A percentile compares a stretch with the other conserved stretches of the same genome.
These are phyloP conservation scores for Coelastrella sp. DNA, from an alignment of 139 green algal species.

Conservation along the genomic window DNA sequence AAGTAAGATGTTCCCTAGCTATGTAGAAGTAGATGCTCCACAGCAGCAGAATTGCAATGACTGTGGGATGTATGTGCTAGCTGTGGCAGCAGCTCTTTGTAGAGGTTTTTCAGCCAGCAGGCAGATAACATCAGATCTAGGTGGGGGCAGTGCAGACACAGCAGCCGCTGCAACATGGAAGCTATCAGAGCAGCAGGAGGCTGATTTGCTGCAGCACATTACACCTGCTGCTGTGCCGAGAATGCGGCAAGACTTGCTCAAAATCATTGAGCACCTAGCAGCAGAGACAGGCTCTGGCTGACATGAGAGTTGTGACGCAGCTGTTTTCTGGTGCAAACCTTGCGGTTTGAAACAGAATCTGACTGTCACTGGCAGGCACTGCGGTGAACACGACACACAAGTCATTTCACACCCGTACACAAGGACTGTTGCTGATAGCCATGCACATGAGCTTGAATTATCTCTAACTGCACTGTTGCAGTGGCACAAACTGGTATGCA, in stretches of 20 bases:
- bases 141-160: neutral
- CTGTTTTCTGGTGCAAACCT: too few species aligned
- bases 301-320: neutral
- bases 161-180: conserved; percentile 7
- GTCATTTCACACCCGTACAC: too few species aligned
- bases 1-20: neutral
- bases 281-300: neutral
- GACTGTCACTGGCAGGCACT: too few species aligned
- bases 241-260: conserved; percentile 33
- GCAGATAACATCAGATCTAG: neutral
- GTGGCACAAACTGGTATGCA: too few species aligned
- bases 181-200: neutral
- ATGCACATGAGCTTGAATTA: too few species aligned
- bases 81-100: conserved; percentile 54
- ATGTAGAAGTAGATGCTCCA: conserved; percentile 50
- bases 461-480: too few species aligned
- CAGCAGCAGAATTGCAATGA: conserved; percentile 79
- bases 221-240: conserved; percentile 6
- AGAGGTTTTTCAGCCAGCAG: neutral
- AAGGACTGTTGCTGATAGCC: too few species aligned
- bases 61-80: conserved; percentile 80
- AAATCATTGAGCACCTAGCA: neutral
- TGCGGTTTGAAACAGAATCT: too few species aligned
- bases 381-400: too few species aligned
- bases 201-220: neutral